Base-by-base conservation (phyloP, 352 stramenopile genomes). In the Phytopythium litorale region DNA sequence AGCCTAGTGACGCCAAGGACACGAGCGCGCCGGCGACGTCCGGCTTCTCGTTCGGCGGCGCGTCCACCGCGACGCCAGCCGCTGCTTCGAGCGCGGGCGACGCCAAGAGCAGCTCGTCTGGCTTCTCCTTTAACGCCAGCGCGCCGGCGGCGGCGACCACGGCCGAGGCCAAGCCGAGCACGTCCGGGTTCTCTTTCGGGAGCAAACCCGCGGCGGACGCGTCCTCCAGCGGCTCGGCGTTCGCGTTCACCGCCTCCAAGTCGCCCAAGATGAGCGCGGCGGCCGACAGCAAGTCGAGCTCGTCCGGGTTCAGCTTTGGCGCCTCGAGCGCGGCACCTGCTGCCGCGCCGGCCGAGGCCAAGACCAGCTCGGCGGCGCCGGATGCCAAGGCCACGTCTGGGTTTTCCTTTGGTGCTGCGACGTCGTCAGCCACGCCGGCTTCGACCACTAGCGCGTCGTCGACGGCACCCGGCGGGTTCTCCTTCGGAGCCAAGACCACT, bases 111-210 rank as follows among this genome's bases (percentile, higher is more conserved):
- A 55, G 57, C 43, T 11, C 62, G 23, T 38, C 60, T 4, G 65
- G 58, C 0, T 81, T 81, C 62, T 76, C 67, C 4, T 75, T 81
- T 48, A 65, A 66, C 55, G 60, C 50, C 33, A 45, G 25, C 55
- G 16, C 49, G 25, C 9, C 49, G 18, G 12, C 32, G 23, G 42
- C 43, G 3, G 3, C 28, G 28, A 32, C 28, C 28, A 32, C 28
- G 28, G 56, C 69, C 19, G 66, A 65, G 12, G 57, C 62, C 1
- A 32, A 56, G 7, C 32, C 69, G 3, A 30, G 68, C 12, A 60
- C 66, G 11, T 48, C 71, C 12, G 71, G 76, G 33, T 86, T 86
- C 43, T 78, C 69, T 2, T 82, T 87, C 65, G 73, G 71, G 25
- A 58, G 63, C 3, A 70, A 69, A 25, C 33, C 70, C 11, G 60